Evolutionary conservation across 345 rosid genomes (phyloP).

Genomic region (Camelina sativa): DNA sequence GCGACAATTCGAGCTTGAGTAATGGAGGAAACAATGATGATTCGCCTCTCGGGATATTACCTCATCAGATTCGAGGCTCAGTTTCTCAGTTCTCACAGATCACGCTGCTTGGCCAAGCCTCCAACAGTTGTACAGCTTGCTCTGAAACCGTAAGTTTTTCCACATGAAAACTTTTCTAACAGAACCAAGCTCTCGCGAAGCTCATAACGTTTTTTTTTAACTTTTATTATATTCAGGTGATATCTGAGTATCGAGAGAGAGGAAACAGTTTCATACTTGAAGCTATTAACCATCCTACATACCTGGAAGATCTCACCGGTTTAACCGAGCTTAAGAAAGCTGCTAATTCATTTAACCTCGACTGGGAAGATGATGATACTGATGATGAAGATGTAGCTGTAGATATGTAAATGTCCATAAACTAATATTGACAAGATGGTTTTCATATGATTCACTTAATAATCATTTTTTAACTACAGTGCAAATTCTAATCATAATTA

Average conservation of each 20-base stretch:
- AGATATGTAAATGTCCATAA: conserved; percentile 28
- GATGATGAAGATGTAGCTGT: conserved; percentile 36
- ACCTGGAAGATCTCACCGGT: conserved; percentile 91
- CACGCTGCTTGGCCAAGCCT: conserved; percentile 78
- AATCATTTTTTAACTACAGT: background rate
- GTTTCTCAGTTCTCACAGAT: conserved; percentile 83
- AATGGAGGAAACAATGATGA: conserved; percentile 55
- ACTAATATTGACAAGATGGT: conserved; percentile 17
- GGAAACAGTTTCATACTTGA: conserved; percentile 75
- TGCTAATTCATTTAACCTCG: conserved; percentile 64
- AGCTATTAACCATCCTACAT: conserved; percentile 94
- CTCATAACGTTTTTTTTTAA: background rate
- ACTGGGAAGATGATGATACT: conserved; percentile 69
- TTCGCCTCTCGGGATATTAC: conserved; percentile 81
- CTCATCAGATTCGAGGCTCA: conserved; percentile 94
- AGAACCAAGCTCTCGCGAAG: background rate
- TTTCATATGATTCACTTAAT: background rate
- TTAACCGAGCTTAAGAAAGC: conserved; percentile 81
- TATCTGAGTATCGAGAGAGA: conserved; percentile 65
- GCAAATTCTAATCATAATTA: background rate
- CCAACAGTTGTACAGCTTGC: conserved; percentile 90
- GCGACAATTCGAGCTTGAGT: conserved; percentile 58
- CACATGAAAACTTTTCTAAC: background rate
- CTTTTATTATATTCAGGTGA: conserved; percentile 56
- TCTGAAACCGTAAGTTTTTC: conserved; percentile 68